Conservation (phyloP, 805 yeast species). For the Kodamaea neixiangensis region DNA sequence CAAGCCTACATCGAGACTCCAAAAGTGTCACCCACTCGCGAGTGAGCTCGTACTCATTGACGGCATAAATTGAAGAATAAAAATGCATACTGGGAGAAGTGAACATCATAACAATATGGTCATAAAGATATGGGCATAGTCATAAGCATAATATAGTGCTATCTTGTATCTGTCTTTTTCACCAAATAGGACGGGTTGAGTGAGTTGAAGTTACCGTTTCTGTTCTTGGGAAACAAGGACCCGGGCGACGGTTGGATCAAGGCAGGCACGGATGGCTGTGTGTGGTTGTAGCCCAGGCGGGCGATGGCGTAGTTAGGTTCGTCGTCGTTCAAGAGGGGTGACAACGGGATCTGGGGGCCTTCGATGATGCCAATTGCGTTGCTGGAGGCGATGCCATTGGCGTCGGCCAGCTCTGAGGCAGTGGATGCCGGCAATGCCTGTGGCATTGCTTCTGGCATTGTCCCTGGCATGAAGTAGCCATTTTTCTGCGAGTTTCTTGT, state of each 20-base stretch:
- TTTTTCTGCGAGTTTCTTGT: slow-evolving; percentile 7
- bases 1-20: too few species aligned
- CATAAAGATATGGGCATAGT: slow-evolving; percentile 7
- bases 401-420: background rate
- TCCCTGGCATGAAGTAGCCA: slow-evolving; percentile 3
- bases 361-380: too few species aligned
- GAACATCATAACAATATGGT: slow-evolving; percentile 5
- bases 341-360: slow-evolving; percentile 25
- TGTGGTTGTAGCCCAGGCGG: slow-evolving; percentile 11
- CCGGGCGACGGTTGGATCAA: slow-evolving; percentile 10
- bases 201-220: background rate
- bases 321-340: slow-evolving; percentile 30
- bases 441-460: background rate
- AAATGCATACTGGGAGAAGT: slow-evolving; percentile 8
- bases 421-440: background rate
- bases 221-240: background rate
- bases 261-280: slow-evolving; percentile 14
- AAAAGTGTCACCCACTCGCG: too few species aligned
- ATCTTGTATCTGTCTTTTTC: background rate
- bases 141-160: slow-evolving; percentile 2
- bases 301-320: slow-evolving; percentile 14
- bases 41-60: too few species aligned
- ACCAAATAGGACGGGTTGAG: slow-evolving; percentile 1
- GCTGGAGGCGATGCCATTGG: background rate
- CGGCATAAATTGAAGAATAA: slow-evolving; percentile 4